Evolutionary conservation across 2,329 filamentous ascomycete species (phyloP), one percentile per base, ranked within the genome.

Genomic region (Trichoderma atrobrunneum): DNA sequence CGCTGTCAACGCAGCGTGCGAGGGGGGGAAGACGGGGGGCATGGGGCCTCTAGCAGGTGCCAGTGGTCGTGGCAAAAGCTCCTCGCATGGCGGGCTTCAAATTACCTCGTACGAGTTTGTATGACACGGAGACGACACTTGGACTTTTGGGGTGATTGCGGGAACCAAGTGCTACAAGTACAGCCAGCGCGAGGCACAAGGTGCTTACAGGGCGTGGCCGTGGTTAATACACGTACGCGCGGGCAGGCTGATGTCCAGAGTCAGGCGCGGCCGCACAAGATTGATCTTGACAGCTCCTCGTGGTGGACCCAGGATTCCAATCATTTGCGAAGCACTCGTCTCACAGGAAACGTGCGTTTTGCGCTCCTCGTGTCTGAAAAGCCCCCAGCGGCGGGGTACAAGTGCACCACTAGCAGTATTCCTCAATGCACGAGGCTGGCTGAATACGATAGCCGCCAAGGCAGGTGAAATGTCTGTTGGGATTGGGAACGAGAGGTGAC

Each of bases 251-350:
- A 43, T 30, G 61, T 21, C 60, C 30, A 56, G 16, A 70, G 56
- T 65, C 63, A 64, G 64, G 59, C 30, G 51, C 39, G 43, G 71
- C 66, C 70, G 71, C 66, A 72, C 65, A 64, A 72, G 71, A 72
- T 65, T 69, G 71, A 65, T 70, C 65, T 72, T 72, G 71, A 72
- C 71, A 72, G 71, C 66, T 72, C 60, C 56, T 56, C 36, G 18
- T 34, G 66, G 71, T 72, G 66, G 66, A 72, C 71, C 71, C 71
- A 14, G n/a, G 36, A 54, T 30, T 30, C 60, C 60, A 57, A 65
- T 26, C 57, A 62, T 8, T 62, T 36, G 66, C 66, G 36, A 61
- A 57, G 43, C 66, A 61, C 43, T 34, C 70, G 24, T 65, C 36
- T 16, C 43, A 64, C 68, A 70, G 68, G 36, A 64, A 64, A 68